A percentile compares a stretch with the other conserved stretches of the same genome.
These are phyloP conservation scores for Galium porrigens DNA, from an alignment of 305 asterid species.

Conservation along the genomic window DNA sequence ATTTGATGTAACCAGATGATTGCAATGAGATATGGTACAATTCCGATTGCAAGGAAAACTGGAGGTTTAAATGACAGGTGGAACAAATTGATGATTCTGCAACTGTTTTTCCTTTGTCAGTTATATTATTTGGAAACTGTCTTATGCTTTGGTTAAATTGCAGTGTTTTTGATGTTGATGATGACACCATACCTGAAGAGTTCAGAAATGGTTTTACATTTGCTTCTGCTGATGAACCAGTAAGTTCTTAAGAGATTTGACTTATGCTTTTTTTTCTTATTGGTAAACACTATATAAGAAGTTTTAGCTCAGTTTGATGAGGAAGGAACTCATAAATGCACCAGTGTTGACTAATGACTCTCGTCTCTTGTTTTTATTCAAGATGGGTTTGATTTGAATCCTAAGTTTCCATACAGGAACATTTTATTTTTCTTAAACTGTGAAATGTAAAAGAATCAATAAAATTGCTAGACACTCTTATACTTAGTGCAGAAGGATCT, in stretches of 20 bases:
- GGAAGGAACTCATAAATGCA: background rate
- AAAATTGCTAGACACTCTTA: background rate
- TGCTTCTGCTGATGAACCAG: conserved; percentile 67
- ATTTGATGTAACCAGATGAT: conserved; percentile 52
- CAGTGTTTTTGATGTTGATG: conserved; percentile 90
- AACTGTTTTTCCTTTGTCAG: background rate
- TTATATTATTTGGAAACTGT: conserved; percentile 8
- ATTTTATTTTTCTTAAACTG: background rate
- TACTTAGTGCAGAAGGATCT: background rate
- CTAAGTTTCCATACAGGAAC: background rate
- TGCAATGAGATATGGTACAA: conserved; percentile 90
- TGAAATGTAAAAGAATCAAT: background rate
- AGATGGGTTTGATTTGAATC: background rate
- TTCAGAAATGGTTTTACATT: conserved; percentile 87
- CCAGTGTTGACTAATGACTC: background rate
- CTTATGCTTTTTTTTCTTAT: background rate
- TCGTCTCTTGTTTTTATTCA: background rate
- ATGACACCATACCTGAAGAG: conserved; percentile 55
- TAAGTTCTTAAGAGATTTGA: conserved; percentile 19
- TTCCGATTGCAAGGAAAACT: conserved; percentile 82
- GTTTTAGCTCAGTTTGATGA: background rate
- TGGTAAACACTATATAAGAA: background rate
- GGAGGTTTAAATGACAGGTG: conserved; percentile 97
- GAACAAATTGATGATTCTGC: conserved; percentile 13
- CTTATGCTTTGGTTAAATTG: conserved; percentile 19